Evolutionary conservation across 129 eudicot species (phyloP).

Genomic region (Flaveria sonorensis): DNA sequence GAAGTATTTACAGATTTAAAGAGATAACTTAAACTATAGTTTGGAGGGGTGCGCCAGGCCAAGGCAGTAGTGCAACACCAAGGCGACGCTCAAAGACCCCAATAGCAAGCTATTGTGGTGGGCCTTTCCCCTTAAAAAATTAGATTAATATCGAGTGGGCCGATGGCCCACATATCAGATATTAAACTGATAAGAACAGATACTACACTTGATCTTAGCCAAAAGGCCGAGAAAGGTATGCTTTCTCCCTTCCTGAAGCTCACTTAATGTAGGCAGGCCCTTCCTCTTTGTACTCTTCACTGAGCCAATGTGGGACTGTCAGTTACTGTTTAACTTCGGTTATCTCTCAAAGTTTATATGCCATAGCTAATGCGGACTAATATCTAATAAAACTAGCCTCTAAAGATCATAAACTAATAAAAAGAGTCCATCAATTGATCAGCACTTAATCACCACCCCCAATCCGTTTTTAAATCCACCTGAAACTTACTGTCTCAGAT

Average conservation of each 20-base stretch:
- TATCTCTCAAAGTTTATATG: no score
- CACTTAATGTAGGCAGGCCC: neutral
- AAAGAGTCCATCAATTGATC: no score
- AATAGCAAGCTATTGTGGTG: constrained; percentile 33
- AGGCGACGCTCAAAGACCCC: constrained; percentile 19
- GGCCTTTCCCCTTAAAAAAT: constrained; percentile 18
- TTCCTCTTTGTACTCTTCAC: constrained; percentile 2
- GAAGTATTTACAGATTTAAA: no score
- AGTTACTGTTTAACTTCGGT: neutral
- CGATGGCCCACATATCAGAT: constrained; percentile 33
- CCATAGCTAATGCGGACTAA: no score
- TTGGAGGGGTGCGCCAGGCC: constrained; percentile 25
- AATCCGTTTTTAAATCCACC: no score
- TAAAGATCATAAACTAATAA: no score
- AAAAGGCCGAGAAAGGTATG: constrained; percentile 94
- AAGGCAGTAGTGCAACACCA: constrained; percentile 27
- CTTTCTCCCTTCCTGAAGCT: constrained; percentile 4
- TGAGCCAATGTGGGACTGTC: constrained; percentile 15
- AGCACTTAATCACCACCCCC: no score
- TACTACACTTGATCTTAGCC: constrained; percentile 91
- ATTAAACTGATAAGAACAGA: constrained; percentile 70
- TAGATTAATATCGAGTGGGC: constrained; percentile 30
- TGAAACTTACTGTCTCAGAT: no score
- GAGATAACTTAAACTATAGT: no score
- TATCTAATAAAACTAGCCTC: no score